These are phyloP conservation scores for Neoscytalidium dimidiatum DNA, from an alignment of 2,329 filamentous ascomycete genomes.

Conservation along the genomic window DNA sequence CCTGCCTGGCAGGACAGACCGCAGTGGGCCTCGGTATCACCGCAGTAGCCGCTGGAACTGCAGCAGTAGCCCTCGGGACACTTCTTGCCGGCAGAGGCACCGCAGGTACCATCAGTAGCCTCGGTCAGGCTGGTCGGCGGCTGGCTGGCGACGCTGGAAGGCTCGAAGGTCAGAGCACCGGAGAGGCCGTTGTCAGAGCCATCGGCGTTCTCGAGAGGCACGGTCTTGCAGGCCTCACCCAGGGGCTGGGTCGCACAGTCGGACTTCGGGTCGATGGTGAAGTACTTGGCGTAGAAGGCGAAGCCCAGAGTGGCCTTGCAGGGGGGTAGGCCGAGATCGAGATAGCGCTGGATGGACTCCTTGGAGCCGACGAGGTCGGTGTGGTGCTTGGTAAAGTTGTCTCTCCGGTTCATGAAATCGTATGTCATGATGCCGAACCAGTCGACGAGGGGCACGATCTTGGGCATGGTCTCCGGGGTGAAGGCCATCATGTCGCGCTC, in stretches of 20 bases:
- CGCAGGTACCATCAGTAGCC: slow-evolving; percentile 35
- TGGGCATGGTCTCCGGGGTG: slow-evolving; percentile 56
- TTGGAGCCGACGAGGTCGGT: slow-evolving; percentile 61
- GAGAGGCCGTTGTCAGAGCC: slow-evolving; percentile 62
- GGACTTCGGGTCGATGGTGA: slow-evolving; percentile 53
- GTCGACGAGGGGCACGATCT: slow-evolving; percentile 63
- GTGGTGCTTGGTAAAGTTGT: slow-evolving; percentile 65
- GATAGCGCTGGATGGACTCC: slow-evolving; percentile 59
- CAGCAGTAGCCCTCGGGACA: slow-evolving; percentile 32
- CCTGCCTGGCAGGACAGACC: slow-evolving; percentile 34
- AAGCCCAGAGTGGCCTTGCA: slow-evolving; percentile 66
- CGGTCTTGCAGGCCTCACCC: slow-evolving; percentile 56
- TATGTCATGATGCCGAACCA: slow-evolving; percentile 74
- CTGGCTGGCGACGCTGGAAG: neutral
- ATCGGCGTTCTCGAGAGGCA: slow-evolving; percentile 60
- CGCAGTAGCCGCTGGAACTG: slow-evolving; percentile 36
- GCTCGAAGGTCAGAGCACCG: slow-evolving; percentile 56
- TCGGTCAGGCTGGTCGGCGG: slow-evolving; percentile 2
- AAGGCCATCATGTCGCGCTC: slow-evolving; percentile 69
- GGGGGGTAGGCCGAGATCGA: slow-evolving; percentile 56
- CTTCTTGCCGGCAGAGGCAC: slow-evolving; percentile 30
- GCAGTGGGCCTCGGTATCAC: slow-evolving; percentile 31
- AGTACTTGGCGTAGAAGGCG: slow-evolving; percentile 71
- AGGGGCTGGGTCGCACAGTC: slow-evolving; percentile 51
- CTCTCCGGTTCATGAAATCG: slow-evolving; percentile 70